These are phyloP conservation scores for Aurifilum marmelostoma DNA, from an alignment of 2,329 filamentous ascomycete genomes.

Conservation along the genomic window DNA sequence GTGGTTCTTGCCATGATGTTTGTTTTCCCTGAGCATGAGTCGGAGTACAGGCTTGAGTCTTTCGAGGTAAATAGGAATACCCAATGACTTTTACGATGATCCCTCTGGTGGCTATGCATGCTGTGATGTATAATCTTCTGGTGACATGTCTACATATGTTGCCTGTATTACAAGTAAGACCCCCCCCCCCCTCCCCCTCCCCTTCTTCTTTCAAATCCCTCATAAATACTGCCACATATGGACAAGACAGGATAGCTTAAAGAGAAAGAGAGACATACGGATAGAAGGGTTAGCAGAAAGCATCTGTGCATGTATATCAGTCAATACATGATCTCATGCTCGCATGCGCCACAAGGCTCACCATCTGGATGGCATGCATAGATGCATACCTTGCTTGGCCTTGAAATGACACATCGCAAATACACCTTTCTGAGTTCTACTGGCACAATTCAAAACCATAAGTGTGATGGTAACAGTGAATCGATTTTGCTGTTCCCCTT, in stretches of 20 bases:
- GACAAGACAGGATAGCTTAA: too few relatives aligned
- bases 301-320: not conserved
- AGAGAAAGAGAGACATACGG: too few relatives aligned
- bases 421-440: too few relatives aligned
- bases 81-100: not conserved
- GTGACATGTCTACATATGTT: not conserved
- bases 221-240: too few relatives aligned
- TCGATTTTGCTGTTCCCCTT: not conserved
- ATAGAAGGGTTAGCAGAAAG: too few relatives aligned
- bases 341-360: not conserved
- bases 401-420: too few relatives aligned
- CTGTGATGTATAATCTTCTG: not conserved
- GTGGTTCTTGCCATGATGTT: not conserved
- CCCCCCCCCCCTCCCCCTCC: too few relatives aligned
- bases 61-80: slow-evolving; percentile 4
- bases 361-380: too few relatives aligned
- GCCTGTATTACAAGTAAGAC: not conserved
- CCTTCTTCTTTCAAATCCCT: too few relatives aligned
- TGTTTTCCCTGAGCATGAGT: not conserved
- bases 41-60: not conserved
- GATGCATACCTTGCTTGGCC: too few relatives aligned
- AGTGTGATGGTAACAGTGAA: not conserved
- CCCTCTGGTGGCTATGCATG: not conserved
- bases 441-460: too few relatives aligned
- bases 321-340: not conserved